phyloP scores from a whole-genome alignment of 2,329 filamentous ascomycete genomes.

The Neofusicoccum laricinum region DNA sequence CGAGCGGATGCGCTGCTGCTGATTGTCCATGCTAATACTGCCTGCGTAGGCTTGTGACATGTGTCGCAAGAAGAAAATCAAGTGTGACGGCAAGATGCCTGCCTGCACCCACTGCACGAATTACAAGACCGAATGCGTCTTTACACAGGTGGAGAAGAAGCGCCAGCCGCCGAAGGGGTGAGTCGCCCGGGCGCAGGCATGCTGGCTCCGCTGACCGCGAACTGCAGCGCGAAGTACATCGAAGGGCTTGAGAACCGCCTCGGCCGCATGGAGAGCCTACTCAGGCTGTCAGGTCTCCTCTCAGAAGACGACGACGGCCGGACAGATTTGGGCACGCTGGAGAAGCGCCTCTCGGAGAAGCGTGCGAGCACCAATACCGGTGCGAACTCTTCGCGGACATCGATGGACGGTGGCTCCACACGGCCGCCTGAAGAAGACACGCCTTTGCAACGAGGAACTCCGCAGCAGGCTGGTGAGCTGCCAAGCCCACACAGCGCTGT shows the following conservation, averaged over 20 bases:
- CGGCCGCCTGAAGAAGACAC: background rate
- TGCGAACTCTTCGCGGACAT: constrained; percentile 21
- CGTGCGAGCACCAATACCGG: constrained; percentile 28
- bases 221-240: constrained; percentile 84
- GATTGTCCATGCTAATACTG: background rate
- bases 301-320: constrained; percentile 81
- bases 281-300: constrained; percentile 81
- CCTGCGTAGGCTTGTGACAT: constrained; percentile 79
- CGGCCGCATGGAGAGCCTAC: constrained; percentile 89
- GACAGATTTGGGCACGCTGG: constrained; percentile 83
- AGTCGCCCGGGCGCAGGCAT: constrained; percentile 25
- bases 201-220: constrained; percentile 5
- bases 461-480: constrained; percentile 41
- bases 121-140: constrained; percentile 96
- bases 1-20: constrained; percentile 10
- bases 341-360: constrained; percentile 66
- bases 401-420: constrained; percentile 9
- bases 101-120: constrained; percentile 95
- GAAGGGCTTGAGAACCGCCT: constrained; percentile 93
- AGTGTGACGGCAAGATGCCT: constrained; percentile 94
- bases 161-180: constrained; percentile 95
- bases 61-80: constrained; percentile 95
- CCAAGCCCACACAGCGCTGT: constrained; percentile 51
- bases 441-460: constrained; percentile 44
- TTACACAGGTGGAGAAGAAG: constrained; percentile 99